Conservation (phyloP, 2,329 filamentous ascomycete species). For the Gaeumannomyces sp. region DNA sequence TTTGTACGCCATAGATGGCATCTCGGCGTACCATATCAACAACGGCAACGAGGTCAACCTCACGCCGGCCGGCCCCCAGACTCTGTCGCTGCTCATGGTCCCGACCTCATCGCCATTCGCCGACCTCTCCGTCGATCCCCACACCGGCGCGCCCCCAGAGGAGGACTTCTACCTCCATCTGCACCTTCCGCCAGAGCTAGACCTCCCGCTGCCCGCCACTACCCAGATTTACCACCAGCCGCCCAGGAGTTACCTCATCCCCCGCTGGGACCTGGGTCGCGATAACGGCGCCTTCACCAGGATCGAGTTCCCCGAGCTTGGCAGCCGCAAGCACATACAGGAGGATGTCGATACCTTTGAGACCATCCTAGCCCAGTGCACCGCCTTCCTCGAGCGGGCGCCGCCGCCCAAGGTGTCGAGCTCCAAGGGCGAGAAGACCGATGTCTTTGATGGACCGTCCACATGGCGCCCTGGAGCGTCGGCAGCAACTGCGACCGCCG, state of each 20-base stretch:
- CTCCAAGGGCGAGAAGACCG: slow-evolving; percentile 21
- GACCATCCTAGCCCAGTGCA: slow-evolving; percentile 91
- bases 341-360: slow-evolving; percentile 94
- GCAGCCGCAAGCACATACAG: slow-evolving; percentile 67
- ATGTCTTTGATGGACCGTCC: background rate
- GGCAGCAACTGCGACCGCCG: slow-evolving; percentile 14
- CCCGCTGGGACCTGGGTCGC: slow-evolving; percentile 86
- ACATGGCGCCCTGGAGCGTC: slow-evolving; percentile 5
- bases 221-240: slow-evolving; percentile 98
- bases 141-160: slow-evolving; percentile 51
- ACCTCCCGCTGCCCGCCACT: slow-evolving; percentile 86
- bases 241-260: slow-evolving; percentile 86
- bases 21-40: slow-evolving; percentile 85
- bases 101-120: slow-evolving; percentile 74
- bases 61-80: slow-evolving; percentile 81
- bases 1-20: slow-evolving; percentile 70
- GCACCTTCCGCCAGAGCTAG: slow-evolving; percentile 88
- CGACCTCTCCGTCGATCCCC: slow-evolving; percentile 45
- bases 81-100: slow-evolving; percentile 90
- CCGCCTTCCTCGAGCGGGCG: slow-evolving; percentile 84
- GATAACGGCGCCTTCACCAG: slow-evolving; percentile 87
- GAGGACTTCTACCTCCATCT: slow-evolving; percentile 97
- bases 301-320: slow-evolving; percentile 78
- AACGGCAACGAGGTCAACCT: slow-evolving; percentile 79
- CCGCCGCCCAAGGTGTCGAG: slow-evolving; percentile 45